Percentiles rank a stretch among this genome's conserved stretches.
Conservation (phyloP, 225 moss, liverwort and hornwort species). For the Sphagnum tenellum region DNA sequence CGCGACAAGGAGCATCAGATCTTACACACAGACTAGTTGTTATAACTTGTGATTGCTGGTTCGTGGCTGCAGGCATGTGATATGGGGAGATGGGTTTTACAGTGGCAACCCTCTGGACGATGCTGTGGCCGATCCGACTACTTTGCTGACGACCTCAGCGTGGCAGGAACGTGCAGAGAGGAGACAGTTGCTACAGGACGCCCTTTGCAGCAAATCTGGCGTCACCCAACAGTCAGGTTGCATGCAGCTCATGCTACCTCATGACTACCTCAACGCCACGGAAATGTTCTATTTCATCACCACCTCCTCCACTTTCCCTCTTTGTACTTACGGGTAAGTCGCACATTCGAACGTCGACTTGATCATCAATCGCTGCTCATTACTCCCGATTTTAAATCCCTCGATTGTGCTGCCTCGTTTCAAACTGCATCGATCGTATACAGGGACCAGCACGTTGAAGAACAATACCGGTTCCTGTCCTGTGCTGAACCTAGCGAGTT, state of each 20-base stretch:
- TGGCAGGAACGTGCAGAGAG: slow-evolving; percentile 12
- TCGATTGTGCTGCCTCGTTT: no score
- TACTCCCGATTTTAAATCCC: no score
- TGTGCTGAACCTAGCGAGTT: no score
- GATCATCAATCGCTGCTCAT: no score
- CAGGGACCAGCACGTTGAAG: no score
- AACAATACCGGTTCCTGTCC: no score
- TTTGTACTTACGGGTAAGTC: slow-evolving; percentile 14
- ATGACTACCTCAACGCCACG: slow-evolving; percentile 5
- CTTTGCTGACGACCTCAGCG: slow-evolving; percentile 2
- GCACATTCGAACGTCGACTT: no score
- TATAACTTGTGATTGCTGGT: no score
- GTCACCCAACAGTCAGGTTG: no score
- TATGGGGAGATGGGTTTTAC: slow-evolving; percentile 12
- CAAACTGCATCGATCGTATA: no score
- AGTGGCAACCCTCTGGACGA: slow-evolving; percentile 4
- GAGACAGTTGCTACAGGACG: slow-evolving; percentile 7
- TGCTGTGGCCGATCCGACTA: neutral
- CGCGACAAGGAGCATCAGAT: no score
- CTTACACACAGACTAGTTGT: no score
- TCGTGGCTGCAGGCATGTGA: slow-evolving; percentile 4
- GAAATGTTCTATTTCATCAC: slow-evolving; percentile 13
- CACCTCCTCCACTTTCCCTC: slow-evolving; percentile 5
- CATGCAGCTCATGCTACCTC: neutral
- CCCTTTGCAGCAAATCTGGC: neutral